Base-by-base conservation (phyloP, 345 rosid species). In the Lepidium aucheri region DNA sequence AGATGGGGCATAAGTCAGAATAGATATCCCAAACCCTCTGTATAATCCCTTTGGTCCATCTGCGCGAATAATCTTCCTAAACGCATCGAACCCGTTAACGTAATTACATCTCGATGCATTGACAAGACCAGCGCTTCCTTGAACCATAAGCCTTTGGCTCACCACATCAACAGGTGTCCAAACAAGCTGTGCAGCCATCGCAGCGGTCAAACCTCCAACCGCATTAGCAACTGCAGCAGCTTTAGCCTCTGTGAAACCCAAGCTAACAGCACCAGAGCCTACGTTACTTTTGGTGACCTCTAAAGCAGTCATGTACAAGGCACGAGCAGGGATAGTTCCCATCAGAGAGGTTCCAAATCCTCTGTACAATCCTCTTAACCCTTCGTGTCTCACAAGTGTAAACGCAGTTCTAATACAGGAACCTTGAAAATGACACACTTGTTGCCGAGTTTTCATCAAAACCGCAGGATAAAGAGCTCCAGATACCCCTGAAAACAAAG, bases 141-240 rank as follows among this genome's bases (percentile, higher is more conserved):
- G 93, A 64, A 86, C 91, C 98, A 93, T 92, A 36, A 89, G 84
- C 67, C 98, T 76, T 74, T 92, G 97, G 80, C 88, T 92, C 43
- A 92, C 97, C 4, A 92, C 98, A 75, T 93, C 98, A 26, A 93
- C 74, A 2, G 97, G 98, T 10, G 98, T 93, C 98, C 98, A 93
- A 43, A 90, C 94, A 30, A 93, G 77, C 65, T 93, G 97, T 0
- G 98, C 96, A 1, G 98, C 91, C 94, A 82, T 80, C 9, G 98
- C 98, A 2, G 98, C 95, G 8, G 82, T 89, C 39, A 90, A 73
- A 2, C 98, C 98, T 0, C 91, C 98, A 26, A 67, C 84, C 0
- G 96, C 97, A 77, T 87, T 90, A 15, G 98, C 96, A 4, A 81
- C 76, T 0, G 96, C 80, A 0, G 91, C 73, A 0, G 96, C 93